A percentile compares a stretch with the other conserved stretches of the same genome.
These are phyloP conservation scores for Silene noctiflora DNA, from an alignment of 179 eudicot genomes.

Conservation along the genomic window DNA sequence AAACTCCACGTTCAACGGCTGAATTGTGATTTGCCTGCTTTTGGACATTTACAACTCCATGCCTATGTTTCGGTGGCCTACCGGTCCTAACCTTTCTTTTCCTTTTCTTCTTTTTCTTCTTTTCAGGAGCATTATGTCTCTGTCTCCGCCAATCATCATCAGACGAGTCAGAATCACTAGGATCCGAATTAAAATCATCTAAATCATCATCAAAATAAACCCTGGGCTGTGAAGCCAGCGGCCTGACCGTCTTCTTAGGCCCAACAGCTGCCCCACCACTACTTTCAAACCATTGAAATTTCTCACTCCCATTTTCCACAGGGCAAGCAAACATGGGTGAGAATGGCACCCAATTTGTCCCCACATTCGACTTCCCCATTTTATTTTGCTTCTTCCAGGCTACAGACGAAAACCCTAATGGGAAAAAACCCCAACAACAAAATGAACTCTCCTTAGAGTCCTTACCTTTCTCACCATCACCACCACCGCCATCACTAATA, in stretches of 20 bases:
- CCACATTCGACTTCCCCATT: constrained; percentile 28
- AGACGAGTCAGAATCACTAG: constrained; percentile 53
- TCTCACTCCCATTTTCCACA: constrained; percentile 23
- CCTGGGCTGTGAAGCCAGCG: constrained; percentile 33
- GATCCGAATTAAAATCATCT: constrained; percentile 40
- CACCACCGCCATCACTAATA: constrained; percentile 10
- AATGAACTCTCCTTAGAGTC: constrained; percentile 44
- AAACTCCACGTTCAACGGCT: constrained; percentile 20
- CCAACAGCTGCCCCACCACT: constrained; percentile 23
- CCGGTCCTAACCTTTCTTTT: constrained; percentile 23
- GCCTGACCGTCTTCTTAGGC: constrained; percentile 20
- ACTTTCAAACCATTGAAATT: constrained; percentile 29
- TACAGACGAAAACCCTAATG: constrained; percentile 64
- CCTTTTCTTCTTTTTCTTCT: constrained; percentile 38
- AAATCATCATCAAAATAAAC: constrained; percentile 56
- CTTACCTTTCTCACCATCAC: constrained; percentile 6
- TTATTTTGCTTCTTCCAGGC: constrained; percentile 49
- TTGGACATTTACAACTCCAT: constrained; percentile 10
- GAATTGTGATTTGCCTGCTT: constrained; percentile 20
- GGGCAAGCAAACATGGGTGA: constrained; percentile 71
- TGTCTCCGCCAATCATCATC: constrained; percentile 53
- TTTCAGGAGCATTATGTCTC: constrained; percentile 15
- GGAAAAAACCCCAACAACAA: constrained; percentile 84
- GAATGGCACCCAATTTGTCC: constrained; percentile 70
- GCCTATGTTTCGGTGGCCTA: constrained; percentile 21